Conservation (phyloP, 768 basidiomycete genomes). For the Antrodiella citrinella region DNA sequence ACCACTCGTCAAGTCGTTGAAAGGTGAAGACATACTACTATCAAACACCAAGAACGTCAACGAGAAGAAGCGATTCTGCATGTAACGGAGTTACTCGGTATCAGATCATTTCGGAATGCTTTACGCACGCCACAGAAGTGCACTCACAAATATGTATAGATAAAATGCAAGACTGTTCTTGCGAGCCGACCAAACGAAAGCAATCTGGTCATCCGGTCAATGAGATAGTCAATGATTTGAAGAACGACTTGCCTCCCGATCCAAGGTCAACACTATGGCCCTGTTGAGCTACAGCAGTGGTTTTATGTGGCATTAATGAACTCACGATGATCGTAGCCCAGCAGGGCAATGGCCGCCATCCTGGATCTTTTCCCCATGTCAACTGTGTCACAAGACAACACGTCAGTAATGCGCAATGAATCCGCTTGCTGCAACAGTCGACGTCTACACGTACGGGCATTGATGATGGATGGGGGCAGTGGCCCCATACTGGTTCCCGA, state of each 20-base stretch:
- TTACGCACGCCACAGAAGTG: neutral
- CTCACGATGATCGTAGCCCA: conserved; percentile 13
- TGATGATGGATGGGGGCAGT: no score
- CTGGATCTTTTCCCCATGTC: conserved; percentile 8
- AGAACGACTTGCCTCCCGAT: conserved; percentile 5
- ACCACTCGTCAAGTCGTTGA: neutral
- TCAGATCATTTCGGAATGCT: neutral
- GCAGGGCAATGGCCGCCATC: conserved; percentile 7
- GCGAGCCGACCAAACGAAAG: conserved; percentile 6
- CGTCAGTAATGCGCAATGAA: neutral
- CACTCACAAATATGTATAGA: conserved; percentile 9
- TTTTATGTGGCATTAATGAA: neutral
- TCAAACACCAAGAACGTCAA: conserved; percentile 8
- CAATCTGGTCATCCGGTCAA: conserved; percentile 1
- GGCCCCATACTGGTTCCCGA: no score
- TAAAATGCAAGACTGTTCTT: conserved; percentile 9
- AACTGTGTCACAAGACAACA: conserved; percentile 2
- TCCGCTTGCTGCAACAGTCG: neutral
- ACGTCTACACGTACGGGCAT: conserved; percentile 3
- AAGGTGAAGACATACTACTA: conserved; percentile 5
- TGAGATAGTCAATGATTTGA: neutral
- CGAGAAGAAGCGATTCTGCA: conserved; percentile 9
- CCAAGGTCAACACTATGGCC: conserved; percentile 9
- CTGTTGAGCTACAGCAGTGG: neutral
- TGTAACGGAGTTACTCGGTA: neutral